phyloP scores from a whole-genome alignment of 73 alveolate species.

The Stentor coeruleus region DNA sequence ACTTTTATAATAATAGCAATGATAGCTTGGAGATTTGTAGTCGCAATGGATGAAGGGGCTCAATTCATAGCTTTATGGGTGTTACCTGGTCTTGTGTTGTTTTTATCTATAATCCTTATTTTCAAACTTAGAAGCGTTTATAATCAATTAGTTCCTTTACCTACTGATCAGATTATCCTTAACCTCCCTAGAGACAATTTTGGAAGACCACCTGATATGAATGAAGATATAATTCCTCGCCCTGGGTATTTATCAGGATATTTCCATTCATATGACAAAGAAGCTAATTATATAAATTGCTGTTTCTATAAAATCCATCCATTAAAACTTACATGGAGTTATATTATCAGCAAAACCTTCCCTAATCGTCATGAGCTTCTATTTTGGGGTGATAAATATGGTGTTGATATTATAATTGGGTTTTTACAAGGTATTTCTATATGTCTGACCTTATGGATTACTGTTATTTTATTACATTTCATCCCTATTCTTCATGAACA shows the following conservation, averaged over 20 bases:
- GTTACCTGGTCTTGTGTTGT: neutral
- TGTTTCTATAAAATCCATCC: neutral
- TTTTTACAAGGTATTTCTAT: constrained; percentile 5
- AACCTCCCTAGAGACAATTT: constrained; percentile 13
- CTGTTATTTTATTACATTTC: neutral
- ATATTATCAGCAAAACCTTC: neutral
- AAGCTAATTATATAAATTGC: neutral
- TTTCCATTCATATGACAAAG: neutral
- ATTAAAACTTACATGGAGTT: neutral
- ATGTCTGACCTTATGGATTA: constrained; percentile 7
- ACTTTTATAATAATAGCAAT: neutral
- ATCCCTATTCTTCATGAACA: neutral
- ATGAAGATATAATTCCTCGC: constrained; percentile 17
- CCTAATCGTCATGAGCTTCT: constrained; percentile 14
- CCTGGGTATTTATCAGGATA: constrained; percentile 1
- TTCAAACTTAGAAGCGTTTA: neutral
- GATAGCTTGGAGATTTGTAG: neutral
- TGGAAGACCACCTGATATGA: constrained; percentile 23
- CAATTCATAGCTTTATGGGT: constrained; percentile 15
- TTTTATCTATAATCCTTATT: neutral
- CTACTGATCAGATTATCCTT: constrained; percentile 11
- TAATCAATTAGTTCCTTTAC: neutral
- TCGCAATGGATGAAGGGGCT: neutral
- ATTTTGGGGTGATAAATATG: constrained; percentile 5
- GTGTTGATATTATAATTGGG: neutral